Evolutionary conservation across 2,329 filamentous ascomycete genomes (phyloP), one percentile per base, ranked within the genome.

Genomic region (Colletotrichum siamense): DNA sequence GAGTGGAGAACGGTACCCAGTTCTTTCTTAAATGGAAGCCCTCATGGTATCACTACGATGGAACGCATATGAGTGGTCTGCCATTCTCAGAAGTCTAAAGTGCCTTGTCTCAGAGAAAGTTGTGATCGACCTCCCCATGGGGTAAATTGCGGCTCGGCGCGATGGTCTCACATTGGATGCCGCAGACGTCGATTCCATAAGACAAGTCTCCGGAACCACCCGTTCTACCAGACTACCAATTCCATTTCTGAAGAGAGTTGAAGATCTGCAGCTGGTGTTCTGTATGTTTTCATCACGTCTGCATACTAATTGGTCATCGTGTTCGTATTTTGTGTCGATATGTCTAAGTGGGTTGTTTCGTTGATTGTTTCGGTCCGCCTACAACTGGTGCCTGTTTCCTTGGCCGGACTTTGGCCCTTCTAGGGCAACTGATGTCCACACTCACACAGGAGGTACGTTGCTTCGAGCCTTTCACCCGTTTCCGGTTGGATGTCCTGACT

Each of bases 371-470:
- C 9, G 30, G 30, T 32, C 30, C 30, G 30, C 30, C 30, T 32
- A 32, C 30, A 32, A 32, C 30, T 32, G 30, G 30, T 0, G 9
- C 0, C 30, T 32, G 30, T 32, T 32, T 32, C 30, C 30, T 32
- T 5, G 30, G 30, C 30, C 30, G 30, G 30, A 32, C 0, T 32
- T 0, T 32, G 30, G 30, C 30, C 0, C 4, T 32, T 0, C 30
- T 6, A 10, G 30, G 30, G 0, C 10, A 32, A 32, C 6, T 12
- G 1, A 32, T 32, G 30, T 12, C 30, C 10, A 32, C 30, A 32
- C 30, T 32, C 30, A 32, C 30, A 32, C 30, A 32, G 26, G 26
- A 26, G 30, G 30, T 32, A 32, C 30, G 30, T 0, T 32, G 30
- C 30, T 32, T 32, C 9, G 10, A 32, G 30, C 30, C 30, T 32